Percentiles rank a stretch among this genome's conserved stretches.
Evolutionary conservation across 768 basidiomycete species (phyloP).

Genomic region (Calocybe cyanea): DNA sequence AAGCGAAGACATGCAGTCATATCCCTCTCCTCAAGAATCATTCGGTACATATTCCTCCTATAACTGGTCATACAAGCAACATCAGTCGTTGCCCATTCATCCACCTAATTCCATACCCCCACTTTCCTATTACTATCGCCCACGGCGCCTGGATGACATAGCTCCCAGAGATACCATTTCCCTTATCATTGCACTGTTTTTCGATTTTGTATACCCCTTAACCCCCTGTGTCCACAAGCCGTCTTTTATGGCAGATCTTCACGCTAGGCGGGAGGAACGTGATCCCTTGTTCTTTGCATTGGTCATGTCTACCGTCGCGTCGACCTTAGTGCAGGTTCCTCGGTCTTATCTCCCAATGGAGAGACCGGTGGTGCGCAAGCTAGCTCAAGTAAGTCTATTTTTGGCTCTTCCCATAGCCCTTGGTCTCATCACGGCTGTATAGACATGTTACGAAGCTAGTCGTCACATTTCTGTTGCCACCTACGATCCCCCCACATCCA

Average conservation of each 20-base stretch:
- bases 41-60: conserved; percentile 64
- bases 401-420: too few relatives aligned
- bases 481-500: conserved; percentile 81
- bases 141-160: conserved; percentile 75
- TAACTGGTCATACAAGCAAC: conserved; percentile 71
- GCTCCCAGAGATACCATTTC: conserved; percentile 78
- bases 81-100: conserved; percentile 40
- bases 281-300: conserved; percentile 90
- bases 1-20: conserved; percentile 40
- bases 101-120: conserved; percentile 51
- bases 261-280: conserved; percentile 73
- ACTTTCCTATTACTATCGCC: conserved; percentile 71
- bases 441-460: conserved; percentile 80
- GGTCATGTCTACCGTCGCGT: conserved; percentile 85
- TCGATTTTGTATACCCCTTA: conserved; percentile 90
- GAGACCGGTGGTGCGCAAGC: conserved; percentile 74
- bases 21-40: conserved; percentile 43
- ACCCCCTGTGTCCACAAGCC: conserved; percentile 91
- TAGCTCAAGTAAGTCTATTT: conserved; percentile 50
- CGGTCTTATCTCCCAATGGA: conserved; percentile 87
- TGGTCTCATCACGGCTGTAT: conserved; percentile 6
- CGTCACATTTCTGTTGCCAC: conserved; percentile 75
- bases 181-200: conserved; percentile 83
- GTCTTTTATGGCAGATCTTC: conserved; percentile 88
- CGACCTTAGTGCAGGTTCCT: conserved; percentile 85